These are phyloP conservation scores for Lepidium sativum DNA, from an alignment of 345 rosid genomes.

Conservation along the genomic window DNA sequence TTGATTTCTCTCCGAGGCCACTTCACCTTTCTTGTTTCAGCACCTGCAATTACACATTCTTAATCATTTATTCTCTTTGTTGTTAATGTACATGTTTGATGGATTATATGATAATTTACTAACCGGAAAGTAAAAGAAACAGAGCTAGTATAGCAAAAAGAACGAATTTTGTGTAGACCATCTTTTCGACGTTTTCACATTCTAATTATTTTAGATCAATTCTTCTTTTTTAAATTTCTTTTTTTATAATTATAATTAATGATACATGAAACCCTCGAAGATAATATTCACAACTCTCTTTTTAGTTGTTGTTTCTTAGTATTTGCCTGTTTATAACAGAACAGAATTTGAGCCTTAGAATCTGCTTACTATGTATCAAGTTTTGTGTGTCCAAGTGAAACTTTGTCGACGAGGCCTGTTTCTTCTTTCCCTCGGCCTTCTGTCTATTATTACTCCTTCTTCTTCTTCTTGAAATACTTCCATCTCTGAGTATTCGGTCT, in stretches of 20 bases:
- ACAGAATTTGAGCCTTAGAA: not conserved
- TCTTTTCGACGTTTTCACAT: not conserved
- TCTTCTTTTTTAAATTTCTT: too few relatives aligned
- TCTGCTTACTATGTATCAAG: not conserved
- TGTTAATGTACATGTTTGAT: not conserved
- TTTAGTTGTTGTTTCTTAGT: not conserved
- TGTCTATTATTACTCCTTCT: constrained; percentile 30
- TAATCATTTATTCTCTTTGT: not conserved
- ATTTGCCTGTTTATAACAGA: not conserved
- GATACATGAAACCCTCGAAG: too few relatives aligned
- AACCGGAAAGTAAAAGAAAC: constrained; percentile 11
- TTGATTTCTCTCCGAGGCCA: not conserved
- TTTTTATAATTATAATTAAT: too few relatives aligned
- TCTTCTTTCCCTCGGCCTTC: constrained; percentile 40
- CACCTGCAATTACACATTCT: constrained; percentile 1
- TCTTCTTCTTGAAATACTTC: not conserved
- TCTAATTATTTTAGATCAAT: too few relatives aligned
- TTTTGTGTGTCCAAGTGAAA: not conserved
- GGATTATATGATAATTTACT: not conserved
- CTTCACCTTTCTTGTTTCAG: not conserved
- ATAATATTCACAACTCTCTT: not conserved
- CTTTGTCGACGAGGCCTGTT: constrained; percentile 18
- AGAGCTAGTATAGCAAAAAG: constrained; percentile 13
- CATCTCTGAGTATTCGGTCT: not conserved
- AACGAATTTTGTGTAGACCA: constrained; percentile 5